Evolutionary conservation across 1,284 basidiomycete genomes (phyloP).

Genomic region (Cryptococcus sp.): DNA sequence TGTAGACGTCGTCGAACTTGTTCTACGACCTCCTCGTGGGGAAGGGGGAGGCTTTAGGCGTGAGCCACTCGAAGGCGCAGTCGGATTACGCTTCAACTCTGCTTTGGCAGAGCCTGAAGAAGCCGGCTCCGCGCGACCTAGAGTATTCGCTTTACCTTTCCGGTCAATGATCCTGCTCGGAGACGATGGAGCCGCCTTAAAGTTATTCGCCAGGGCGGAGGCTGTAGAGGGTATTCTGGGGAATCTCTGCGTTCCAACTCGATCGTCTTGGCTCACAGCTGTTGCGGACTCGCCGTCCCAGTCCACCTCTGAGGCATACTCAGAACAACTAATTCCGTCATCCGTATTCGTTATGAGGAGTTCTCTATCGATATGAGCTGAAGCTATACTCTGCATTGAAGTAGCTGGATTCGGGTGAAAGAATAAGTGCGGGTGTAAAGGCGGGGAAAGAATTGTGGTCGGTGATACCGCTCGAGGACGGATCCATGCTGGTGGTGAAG

Average conservation of each 20-base stretch:
- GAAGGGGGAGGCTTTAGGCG: too few relatives aligned
- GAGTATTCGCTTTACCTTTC: too few relatives aligned
- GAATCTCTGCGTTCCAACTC: background rate
- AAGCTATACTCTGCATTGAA: background rate
- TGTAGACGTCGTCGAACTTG: too few relatives aligned
- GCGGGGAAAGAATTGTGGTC: slow-evolving; percentile 23
- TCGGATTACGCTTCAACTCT: too few relatives aligned
- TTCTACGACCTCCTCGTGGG: too few relatives aligned
- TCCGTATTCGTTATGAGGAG: slow-evolving; percentile 1
- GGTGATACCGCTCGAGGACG: slow-evolving; percentile 23
- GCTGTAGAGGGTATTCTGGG: slow-evolving; percentile 23
- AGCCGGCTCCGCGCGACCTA: too few relatives aligned
- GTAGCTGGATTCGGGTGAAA: slow-evolving; percentile 20
- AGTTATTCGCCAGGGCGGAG: slow-evolving; percentile 13
- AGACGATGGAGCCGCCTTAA: background rate
- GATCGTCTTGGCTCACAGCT: background rate
- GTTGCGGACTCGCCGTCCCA: background rate
- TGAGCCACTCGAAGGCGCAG: too few relatives aligned
- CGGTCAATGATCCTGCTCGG: too few relatives aligned
- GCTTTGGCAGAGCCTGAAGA: too few relatives aligned
- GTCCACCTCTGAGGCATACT: slow-evolving; percentile 17
- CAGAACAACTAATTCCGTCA: slow-evolving; percentile 13
- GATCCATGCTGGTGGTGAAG: slow-evolving; percentile 26
- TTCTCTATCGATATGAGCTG: background rate
- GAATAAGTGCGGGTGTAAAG: slow-evolving; percentile 35